Conservation (phyloP, 352 stramenopile species). For the Lagenidium giganteum region DNA sequence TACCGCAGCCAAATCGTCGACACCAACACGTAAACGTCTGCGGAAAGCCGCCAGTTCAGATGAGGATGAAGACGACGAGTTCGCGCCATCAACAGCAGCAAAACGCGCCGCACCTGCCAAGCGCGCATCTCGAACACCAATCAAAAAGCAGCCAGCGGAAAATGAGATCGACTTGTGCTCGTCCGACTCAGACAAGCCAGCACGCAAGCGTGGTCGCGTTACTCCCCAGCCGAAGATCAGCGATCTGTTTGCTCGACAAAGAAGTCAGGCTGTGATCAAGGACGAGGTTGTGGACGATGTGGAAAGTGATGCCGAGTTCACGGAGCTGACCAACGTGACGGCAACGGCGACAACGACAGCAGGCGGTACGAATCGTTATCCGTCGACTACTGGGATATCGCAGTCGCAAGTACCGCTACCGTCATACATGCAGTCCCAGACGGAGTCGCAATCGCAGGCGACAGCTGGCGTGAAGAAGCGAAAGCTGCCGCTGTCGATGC, state of each 20-base stretch:
- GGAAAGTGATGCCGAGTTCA: conserved; percentile 73
- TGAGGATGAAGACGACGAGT: conserved; percentile 6
- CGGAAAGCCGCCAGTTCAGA: conserved; percentile 13
- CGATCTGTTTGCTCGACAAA: conserved; percentile 44
- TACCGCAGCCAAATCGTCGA: conserved; percentile 6
- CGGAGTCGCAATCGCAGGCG: conserved; percentile 37
- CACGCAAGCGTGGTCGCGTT: conserved; percentile 17
- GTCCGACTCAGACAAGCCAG: conserved; percentile 32
- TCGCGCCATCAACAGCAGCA: not conserved
- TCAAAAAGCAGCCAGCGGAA: conserved; percentile 6
- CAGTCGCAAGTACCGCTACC: conserved; percentile 1
- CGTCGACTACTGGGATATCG: too few species aligned
- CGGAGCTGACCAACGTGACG: conserved; percentile 26
- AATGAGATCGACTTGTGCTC: conserved; percentile 43
- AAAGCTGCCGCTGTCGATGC: conserved; percentile 72
- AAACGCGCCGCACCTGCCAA: conserved; percentile 5
- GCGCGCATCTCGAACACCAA: not conserved
- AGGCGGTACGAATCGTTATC: conserved; percentile 5
- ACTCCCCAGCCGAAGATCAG: conserved; percentile 55
- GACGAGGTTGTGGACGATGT: conserved; percentile 29
- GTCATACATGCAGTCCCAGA: conserved; percentile 23
- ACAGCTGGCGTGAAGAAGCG: conserved; percentile 24
- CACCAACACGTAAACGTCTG: conserved; percentile 9
- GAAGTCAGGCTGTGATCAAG: conserved; percentile 3
- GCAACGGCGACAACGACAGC: conserved; percentile 4